Conservation (phyloP, 192 early-diverging fungal species). For the Mortierella alpina region DNA sequence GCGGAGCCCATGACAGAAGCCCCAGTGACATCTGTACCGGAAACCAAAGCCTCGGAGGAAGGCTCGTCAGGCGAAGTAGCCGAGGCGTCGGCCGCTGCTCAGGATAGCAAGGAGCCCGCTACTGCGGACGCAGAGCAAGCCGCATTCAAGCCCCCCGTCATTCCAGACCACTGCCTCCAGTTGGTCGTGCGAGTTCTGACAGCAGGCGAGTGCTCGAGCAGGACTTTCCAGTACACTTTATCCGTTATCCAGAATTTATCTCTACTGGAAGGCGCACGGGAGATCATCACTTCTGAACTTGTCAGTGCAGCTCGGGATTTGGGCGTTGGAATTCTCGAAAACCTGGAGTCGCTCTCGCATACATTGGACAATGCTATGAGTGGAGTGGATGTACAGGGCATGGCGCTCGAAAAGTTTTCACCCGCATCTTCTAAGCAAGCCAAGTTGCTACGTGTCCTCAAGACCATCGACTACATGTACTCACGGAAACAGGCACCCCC, state of each 20-base stretch:
- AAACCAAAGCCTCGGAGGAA: background rate
- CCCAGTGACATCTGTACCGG: background rate
- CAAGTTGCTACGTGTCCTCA: constrained; percentile 91
- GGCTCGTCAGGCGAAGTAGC: background rate
- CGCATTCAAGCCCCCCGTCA: constrained; percentile 75
- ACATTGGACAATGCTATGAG: constrained; percentile 66
- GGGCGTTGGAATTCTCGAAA: constrained; percentile 72
- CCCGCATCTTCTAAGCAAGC: constrained; percentile 88
- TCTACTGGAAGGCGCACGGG: constrained; percentile 73
- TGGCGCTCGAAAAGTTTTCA: constrained; percentile 83
- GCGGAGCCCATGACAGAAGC: constrained; percentile 11
- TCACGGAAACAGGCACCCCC: constrained; percentile 58
- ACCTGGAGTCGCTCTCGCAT: constrained; percentile 74
- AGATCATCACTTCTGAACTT: constrained; percentile 84
- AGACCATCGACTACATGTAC: constrained; percentile 92
- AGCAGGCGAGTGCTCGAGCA: constrained; percentile 90
- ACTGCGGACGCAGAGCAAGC: constrained; percentile 31
- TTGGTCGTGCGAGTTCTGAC: constrained; percentile 92
- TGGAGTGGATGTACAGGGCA: constrained; percentile 78
- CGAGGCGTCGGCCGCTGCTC: constrained; percentile 2
- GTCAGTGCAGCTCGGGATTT: constrained; percentile 74
- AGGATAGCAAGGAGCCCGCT: constrained; percentile 31
- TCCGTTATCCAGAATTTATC: constrained; percentile 91
- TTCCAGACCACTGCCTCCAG: constrained; percentile 84
- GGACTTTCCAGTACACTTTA: constrained; percentile 94